Evolutionary conservation across 164 flowering plant genomes (phyloP).

Genomic region (Annona squamosa): DNA sequence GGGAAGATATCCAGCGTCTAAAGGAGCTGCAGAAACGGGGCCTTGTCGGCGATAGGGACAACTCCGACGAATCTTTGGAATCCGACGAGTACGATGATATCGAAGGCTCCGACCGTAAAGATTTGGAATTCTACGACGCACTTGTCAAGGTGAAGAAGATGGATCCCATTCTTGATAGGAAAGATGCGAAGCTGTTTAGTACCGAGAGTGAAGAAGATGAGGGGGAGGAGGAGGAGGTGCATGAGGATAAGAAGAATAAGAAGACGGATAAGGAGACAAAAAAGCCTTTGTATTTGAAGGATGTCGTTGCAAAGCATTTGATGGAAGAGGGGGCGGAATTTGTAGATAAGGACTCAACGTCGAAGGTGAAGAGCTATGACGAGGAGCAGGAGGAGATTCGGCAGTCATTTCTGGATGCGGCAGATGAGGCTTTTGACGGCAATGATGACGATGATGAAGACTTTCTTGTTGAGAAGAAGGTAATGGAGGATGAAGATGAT

Average conservation of each 20-base stretch:
- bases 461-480: constrained; percentile 47
- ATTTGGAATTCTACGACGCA: constrained; percentile 41
- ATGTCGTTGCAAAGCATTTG: constrained; percentile 63
- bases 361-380: constrained; percentile 33
- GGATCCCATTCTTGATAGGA: constrained; percentile 49
- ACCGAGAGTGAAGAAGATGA: constrained; percentile 28
- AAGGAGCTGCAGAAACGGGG: constrained; percentile 67
- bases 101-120: constrained; percentile 15
- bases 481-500: constrained; percentile 15
- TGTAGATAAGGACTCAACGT: constrained; percentile 19
- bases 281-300: constrained; percentile 68
- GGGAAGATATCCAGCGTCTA: constrained; percentile 63
- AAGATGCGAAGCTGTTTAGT: constrained; percentile 48
- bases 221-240: neutral
- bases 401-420: constrained; percentile 18
- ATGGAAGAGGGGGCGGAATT: constrained; percentile 65
- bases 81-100: constrained; percentile 15
- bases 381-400: constrained; percentile 65
- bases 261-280: constrained; percentile 17
- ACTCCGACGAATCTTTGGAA: constrained; percentile 20
- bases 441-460: constrained; percentile 29
- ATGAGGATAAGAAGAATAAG: constrained; percentile 4
- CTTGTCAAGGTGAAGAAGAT: constrained; percentile 49
- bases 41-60: constrained; percentile 23
- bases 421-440: constrained; percentile 32